Base-by-base conservation (phyloP, 305 asterid genomes). In the Striga hermonthica region DNA sequence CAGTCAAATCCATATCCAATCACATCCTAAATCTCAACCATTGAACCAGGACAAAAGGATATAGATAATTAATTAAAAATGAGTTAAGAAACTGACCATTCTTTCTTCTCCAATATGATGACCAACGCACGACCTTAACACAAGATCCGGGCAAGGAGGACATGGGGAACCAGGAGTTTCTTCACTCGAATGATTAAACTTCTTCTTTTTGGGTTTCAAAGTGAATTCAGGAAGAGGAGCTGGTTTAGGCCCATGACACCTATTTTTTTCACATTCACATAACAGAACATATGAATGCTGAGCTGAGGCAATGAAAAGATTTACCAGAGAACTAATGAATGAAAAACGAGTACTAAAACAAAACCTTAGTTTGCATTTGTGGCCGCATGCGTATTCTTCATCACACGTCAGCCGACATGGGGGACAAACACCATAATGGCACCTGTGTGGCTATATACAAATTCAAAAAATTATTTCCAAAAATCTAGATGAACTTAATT, bases 361-460 rank as follows among this genome's bases (percentile, higher is more conserved):
- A 39, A 76, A 92, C 98, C 97, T 89, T 66, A 85, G 71, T 78
- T 83, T 81, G 85, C 98, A 92, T 64, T 74, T 82, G 71, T 92
- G 98, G 47, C 88, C 95, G 69, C 98, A 92, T 52, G 86, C 50
- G 67, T 84, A 89, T 72, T 74, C 86, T 79, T 79, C 91, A 43
- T 87, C 89, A 72, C 98, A 92, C 67, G 70, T 63, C 54, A 81
- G 78, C 48, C 86, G 85, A 72, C 98, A 92, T 12, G 85, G 80
- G 31, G 95, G 96, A 79, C 97, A 89, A 73, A 88, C 82, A 76
- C 97, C 98, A 78, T 89, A 92, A 70, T 92, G 98, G 78, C 98
- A 92, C 80, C 74, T 82, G 87, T 92, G 98, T 71, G 97, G 84
- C 98, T 92, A 90, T 75, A 76, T 64, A 74, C 69, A 52, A 57